These are phyloP conservation scores for Nelumbo lutea DNA, from an alignment of 164 flowering plant genomes.

Conservation along the genomic window DNA sequence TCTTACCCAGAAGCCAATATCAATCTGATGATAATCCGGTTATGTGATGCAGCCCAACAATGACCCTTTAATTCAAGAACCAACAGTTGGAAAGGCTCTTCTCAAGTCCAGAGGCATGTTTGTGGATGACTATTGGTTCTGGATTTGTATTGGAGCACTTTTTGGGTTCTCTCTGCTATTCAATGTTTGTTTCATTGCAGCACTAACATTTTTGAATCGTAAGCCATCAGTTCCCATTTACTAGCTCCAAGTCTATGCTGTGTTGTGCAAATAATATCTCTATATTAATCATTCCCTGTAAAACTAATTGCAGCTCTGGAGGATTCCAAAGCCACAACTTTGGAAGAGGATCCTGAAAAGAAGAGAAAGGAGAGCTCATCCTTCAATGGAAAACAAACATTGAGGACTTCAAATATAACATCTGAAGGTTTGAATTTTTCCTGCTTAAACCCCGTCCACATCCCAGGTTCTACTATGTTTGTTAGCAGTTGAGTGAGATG, in stretches of 20 bases:
- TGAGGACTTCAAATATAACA: constrained; percentile 4
- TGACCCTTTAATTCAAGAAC: constrained; percentile 27
- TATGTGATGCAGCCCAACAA: constrained; percentile 31
- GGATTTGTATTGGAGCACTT: constrained; percentile 56
- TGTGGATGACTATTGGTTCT: constrained; percentile 40
- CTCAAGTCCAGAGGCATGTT: constrained; percentile 45
- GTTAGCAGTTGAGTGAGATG: not conserved
- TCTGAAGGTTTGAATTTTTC: constrained; percentile 14
- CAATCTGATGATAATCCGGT: not conserved
- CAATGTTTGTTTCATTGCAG: constrained; percentile 44
- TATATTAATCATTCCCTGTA: not conserved
- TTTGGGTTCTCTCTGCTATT: constrained; percentile 46
- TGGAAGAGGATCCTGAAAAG: constrained; percentile 21
- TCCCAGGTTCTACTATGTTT: not conserved
- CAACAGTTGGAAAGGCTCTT: constrained; percentile 51
- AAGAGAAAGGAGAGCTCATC: constrained; percentile 11
- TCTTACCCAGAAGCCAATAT: not conserved
- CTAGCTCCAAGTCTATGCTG: not conserved
- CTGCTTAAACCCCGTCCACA: not conserved
- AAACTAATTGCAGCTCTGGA: constrained; percentile 29
- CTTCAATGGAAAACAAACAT: constrained; percentile 9
- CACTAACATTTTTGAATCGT: constrained; percentile 48
- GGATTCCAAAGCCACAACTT: constrained; percentile 25
- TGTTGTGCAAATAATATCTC: not conserved
- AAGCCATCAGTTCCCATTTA: constrained; percentile 17